Percentiles rank a stretch among this genome's conserved stretches.
Evolutionary conservation across 1,284 basidiomycete genomes (phyloP).

Genomic region (Athelia psychrophila): DNA sequence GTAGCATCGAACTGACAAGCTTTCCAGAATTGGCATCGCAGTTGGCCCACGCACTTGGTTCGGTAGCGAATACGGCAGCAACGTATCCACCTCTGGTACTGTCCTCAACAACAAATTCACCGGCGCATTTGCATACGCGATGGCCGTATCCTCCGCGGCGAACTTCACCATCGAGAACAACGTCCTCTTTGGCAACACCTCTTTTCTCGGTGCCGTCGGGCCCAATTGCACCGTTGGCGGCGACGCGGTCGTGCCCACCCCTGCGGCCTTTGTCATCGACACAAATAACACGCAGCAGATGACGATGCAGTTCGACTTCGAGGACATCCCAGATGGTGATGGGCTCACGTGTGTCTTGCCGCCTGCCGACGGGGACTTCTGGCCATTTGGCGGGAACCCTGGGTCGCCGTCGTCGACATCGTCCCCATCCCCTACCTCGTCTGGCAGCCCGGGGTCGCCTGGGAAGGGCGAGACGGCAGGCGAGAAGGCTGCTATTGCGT

Average conservation of each 20-base stretch:
- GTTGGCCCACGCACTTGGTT: conserved; percentile 83
- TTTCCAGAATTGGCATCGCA: conserved; percentile 63
- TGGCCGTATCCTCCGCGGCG: conserved; percentile 60
- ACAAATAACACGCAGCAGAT: conserved; percentile 36
- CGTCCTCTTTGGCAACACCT: conserved; percentile 63
- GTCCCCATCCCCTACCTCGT: conserved; percentile 10
- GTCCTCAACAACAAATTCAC: conserved; percentile 66
- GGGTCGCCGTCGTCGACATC: conserved; percentile 14
- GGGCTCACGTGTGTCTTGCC: conserved; percentile 65
- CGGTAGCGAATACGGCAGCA: conserved; percentile 54
- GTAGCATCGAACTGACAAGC: conserved; percentile 1
- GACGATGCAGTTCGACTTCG: conserved; percentile 51
- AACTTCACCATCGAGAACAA: conserved; percentile 73
- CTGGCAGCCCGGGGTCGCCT: conserved; percentile 14
- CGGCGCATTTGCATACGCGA: conserved; percentile 71
- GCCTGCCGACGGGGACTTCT: conserved; percentile 64
- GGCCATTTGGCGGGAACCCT: conserved; percentile 66
- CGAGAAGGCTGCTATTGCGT: conserved; percentile 45
- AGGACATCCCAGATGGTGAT: conserved; percentile 47
- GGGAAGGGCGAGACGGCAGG: conserved; percentile 28
- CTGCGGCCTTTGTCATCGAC: conserved; percentile 60
- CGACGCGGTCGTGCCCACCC: conserved; percentile 44
- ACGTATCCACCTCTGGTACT: conserved; percentile 57
- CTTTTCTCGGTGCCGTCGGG: conserved; percentile 72
- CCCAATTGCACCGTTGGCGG: conserved; percentile 57